These are phyloP conservation scores for Suillus weaverae DNA, from an alignment of 768 basidiomycete genomes.

Conservation along the genomic window DNA sequence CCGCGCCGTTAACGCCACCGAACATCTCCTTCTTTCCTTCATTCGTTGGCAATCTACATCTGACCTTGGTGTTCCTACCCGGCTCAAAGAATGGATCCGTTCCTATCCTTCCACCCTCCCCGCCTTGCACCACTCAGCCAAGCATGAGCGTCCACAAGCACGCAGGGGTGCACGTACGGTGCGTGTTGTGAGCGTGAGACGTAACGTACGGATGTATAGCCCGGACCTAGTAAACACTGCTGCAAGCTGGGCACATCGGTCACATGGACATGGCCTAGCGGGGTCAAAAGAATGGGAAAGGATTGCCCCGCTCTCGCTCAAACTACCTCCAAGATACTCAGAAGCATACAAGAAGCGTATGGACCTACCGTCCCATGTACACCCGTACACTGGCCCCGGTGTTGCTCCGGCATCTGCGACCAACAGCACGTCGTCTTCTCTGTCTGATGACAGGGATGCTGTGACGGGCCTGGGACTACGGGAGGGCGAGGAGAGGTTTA, in stretches of 20 bases:
- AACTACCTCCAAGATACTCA: constrained; percentile 66
- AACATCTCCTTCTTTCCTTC: constrained; percentile 90
- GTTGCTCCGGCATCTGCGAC: constrained; percentile 41
- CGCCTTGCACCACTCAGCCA: constrained; percentile 49
- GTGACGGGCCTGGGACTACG: constrained; percentile 36
- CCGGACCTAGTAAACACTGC: constrained; percentile 76
- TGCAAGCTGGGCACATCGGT: constrained; percentile 46
- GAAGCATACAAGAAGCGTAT: constrained; percentile 77
- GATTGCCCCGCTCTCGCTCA: constrained; percentile 62
- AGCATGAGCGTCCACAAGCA: constrained; percentile 55
- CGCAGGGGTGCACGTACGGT: constrained; percentile 76
- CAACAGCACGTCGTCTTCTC: constrained; percentile 40
- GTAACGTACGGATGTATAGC: constrained; percentile 87
- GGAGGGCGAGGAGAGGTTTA: constrained; percentile 68
- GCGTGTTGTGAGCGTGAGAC: constrained; percentile 72
- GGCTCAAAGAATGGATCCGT: constrained; percentile 90
- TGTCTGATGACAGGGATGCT: constrained; percentile 32
- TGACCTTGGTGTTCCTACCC: constrained; percentile 68
- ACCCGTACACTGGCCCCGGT: constrained; percentile 43
- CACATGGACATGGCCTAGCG: constrained; percentile 42
- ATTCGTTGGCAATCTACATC: constrained; percentile 66
- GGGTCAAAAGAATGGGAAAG: constrained; percentile 77
- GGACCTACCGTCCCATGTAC: constrained; percentile 60
- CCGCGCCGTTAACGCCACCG: constrained; percentile 81
- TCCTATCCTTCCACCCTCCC: constrained; percentile 85